These are phyloP conservation scores for Olyra latifolia DNA, from an alignment of 176 grass and related monocot species.

Conservation along the genomic window DNA sequence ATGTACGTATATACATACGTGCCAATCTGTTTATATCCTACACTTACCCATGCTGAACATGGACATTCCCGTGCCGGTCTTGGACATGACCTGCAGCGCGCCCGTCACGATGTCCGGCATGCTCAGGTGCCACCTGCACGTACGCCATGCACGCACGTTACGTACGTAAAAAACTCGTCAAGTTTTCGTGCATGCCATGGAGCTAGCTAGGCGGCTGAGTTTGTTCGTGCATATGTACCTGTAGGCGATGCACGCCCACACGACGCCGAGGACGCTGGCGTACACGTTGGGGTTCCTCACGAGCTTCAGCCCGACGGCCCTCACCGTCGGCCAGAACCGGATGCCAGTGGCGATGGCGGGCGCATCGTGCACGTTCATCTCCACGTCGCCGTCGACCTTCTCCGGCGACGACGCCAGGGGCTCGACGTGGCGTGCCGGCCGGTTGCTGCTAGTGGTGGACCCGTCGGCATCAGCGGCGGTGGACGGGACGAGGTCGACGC, in stretches of 20 bases:
- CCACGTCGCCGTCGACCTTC: not conserved
- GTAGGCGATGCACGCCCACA: conserved; percentile 58
- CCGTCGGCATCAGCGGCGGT: not conserved
- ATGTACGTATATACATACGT: too few relatives aligned
- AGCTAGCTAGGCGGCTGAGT: too few relatives aligned
- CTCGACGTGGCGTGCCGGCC: not conserved
- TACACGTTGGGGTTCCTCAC: conserved; percentile 69
- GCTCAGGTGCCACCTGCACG: conserved; percentile 58
- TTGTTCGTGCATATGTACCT: conserved; percentile 35
- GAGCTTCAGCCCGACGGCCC: conserved; percentile 60
- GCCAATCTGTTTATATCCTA: too few relatives aligned
- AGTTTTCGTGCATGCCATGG: not conserved
- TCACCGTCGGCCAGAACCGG: conserved; percentile 35
- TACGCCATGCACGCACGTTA: not conserved
- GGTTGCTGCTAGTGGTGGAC: not conserved
- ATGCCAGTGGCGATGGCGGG: not conserved
- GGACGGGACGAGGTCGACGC: not conserved
- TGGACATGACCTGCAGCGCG: conserved; percentile 77
- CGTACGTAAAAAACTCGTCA: not conserved
- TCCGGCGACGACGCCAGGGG: not conserved
- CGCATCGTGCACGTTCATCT: conserved; percentile 7
- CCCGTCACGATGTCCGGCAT: conserved; percentile 68
- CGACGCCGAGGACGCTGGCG: conserved; percentile 71
- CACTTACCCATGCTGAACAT: conserved; percentile 84
- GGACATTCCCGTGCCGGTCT: conserved; percentile 57